These are phyloP conservation scores for Trametes gibbosa DNA, from an alignment of 768 basidiomycete genomes.

Conservation along the genomic window DNA sequence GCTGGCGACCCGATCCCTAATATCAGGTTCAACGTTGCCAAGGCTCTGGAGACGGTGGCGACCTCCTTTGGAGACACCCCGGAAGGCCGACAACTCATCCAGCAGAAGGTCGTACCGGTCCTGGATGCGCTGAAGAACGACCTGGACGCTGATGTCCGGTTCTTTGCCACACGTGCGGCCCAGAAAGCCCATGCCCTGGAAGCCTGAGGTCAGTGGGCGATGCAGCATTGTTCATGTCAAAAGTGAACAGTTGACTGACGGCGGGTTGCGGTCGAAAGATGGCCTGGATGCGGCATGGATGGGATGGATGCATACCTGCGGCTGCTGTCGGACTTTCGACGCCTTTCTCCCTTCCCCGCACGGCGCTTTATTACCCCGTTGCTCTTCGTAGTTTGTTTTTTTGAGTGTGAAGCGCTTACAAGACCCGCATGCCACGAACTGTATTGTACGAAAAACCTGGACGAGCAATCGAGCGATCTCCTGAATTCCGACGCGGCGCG, in stretches of 20 bases:
- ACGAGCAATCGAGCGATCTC: neutral
- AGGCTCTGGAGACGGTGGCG: slow-evolving; percentile 88
- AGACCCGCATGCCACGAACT: slow-evolving; percentile 14
- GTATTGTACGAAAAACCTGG: slow-evolving; percentile 9
- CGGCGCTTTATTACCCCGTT: slow-evolving; percentile 1
- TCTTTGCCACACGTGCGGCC: slow-evolving; percentile 82
- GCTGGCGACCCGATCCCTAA: slow-evolving; percentile 94
- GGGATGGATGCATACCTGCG: slow-evolving; percentile 12
- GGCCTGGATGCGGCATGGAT: neutral
- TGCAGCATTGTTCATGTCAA: neutral
- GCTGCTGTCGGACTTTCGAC: slow-evolving; percentile 7
- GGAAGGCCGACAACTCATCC: slow-evolving; percentile 75
- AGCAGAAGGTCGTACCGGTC: slow-evolving; percentile 73
- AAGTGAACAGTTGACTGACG: neutral
- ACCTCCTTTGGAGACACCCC: slow-evolving; percentile 56
- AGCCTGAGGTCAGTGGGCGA: slow-evolving; percentile 33
- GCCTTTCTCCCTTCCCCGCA: slow-evolving; percentile 6
- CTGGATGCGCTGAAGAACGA: slow-evolving; percentile 87
- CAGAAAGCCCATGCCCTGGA: slow-evolving; percentile 49
- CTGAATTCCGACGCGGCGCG: too few relatives aligned
- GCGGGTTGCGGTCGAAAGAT: neutral
- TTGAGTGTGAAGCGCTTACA: slow-evolving; percentile 4
- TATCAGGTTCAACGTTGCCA: slow-evolving; percentile 98
- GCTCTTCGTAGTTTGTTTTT: neutral
- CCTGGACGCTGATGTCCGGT: slow-evolving; percentile 93